Conservation (phyloP, 345 rosid species). For the Balakata baccata region DNA sequence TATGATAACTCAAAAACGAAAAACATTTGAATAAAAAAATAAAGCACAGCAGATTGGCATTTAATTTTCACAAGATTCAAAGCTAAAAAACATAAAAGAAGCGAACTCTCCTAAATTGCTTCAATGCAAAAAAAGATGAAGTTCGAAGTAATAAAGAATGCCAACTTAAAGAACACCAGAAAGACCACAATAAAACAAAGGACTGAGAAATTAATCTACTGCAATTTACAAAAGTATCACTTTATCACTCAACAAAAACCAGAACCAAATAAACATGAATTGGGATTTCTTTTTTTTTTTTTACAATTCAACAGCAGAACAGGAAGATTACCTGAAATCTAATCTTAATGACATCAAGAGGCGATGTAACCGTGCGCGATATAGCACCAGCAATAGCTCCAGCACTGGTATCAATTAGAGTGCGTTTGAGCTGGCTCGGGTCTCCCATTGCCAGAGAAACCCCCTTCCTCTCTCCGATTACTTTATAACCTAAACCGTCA, state of each 20-base stretch:
- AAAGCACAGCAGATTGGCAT: not conserved
- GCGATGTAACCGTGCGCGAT: slow-evolving; percentile 89
- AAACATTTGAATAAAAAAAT: not conserved
- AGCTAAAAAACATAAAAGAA: not conserved
- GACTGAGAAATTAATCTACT: not conserved
- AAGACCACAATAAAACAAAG: not conserved
- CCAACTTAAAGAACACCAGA: too few relatives aligned
- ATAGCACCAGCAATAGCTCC: slow-evolving; percentile 82
- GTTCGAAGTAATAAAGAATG: too few relatives aligned
- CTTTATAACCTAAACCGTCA: slow-evolving; percentile 5
- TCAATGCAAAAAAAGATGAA: not conserved
- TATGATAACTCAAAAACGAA: not conserved
- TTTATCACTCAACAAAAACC: not conserved
- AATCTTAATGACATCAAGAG: slow-evolving; percentile 96
- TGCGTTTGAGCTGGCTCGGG: slow-evolving; percentile 70
- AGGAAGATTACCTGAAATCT: slow-evolving; percentile 71
- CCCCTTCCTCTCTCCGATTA: not conserved
- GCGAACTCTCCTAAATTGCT: not conserved
- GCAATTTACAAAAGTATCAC: not conserved
- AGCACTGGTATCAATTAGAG: slow-evolving; percentile 56
- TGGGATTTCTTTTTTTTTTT: too few relatives aligned
- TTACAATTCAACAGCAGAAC: not conserved
- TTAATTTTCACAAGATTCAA: not conserved
- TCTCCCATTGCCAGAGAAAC: slow-evolving; percentile 46
- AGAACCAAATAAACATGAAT: not conserved